Base-by-base conservation (phyloP, 177 flowering plant species). In the Vitis hybrid region DNA sequence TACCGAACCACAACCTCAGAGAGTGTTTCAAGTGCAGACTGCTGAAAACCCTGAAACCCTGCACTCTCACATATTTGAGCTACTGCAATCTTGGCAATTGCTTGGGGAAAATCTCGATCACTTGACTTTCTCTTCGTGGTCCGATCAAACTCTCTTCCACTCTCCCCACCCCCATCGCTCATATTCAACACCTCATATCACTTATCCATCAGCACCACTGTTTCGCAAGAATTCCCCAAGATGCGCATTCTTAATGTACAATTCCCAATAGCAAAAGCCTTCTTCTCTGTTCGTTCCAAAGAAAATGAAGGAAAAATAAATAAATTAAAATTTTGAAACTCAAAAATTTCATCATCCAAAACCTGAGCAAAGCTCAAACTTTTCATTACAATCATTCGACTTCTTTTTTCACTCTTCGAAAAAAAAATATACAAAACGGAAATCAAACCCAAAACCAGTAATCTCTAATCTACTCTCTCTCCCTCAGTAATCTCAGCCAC, bases 21-120 rank as follows among this genome's bases (percentile, higher is more conserved):
- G 1, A 94, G 76, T 3, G 87, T 74, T n/a, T 90, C 92, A 15
- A 93, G 84, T 13, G 98, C 94, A 26, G 97, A 91, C 68, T 86
- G 84, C 70, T 88, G 88, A 70, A 90, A 86, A 48, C 84, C 68
- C 79, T 88, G 91, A 79, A 89, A 94, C 57, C 97, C 97, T 6
- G 51, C 75, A 45, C 78, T 80, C 77, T 90, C 91, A 30, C 97
- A 90, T 56, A 91, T 76, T 70, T 94, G 98, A 1, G 94, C 89
- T n/a, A 93, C 94, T 1, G 94, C 91, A 64, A 90, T 73, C 78
- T 77, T 90, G 1, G 95, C 87, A 70, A 92, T 67, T 0, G 88
- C 85, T n/a, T 74, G 80, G 4, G 83, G 79, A 65, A 86, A 94
- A 2, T 84, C 86, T 49, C 83, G 84, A 6, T 79, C 73, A 9